Evolutionary conservation across 2,329 filamentous ascomycete species (phyloP), one percentile per base, ranked within the genome.

Genomic region (Fusarium falciforme): DNA sequence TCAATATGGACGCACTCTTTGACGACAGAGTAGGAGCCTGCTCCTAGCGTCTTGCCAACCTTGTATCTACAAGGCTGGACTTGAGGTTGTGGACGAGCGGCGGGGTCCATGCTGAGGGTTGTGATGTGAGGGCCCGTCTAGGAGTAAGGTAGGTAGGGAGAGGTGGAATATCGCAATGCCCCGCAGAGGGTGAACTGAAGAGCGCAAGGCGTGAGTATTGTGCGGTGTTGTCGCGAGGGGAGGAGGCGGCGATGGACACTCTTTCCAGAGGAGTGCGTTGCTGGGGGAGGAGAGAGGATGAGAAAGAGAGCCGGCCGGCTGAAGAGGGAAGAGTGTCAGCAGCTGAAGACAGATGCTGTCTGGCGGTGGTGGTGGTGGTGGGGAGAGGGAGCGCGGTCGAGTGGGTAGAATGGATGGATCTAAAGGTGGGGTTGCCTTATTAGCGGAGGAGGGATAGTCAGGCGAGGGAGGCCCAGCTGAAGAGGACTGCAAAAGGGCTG

Each of bases 1-100:
- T 98, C 96, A 80, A 98, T 98, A 83, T 99, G 96, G 31, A 98
- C 95, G 82, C 96, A 99, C 86, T 99, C 96, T 84, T 98, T 98
- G 73, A 99, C 96, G 59, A 98, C 96, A 40, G 95, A 98, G 85
- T 99, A 99, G 66, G 95, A 98, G 74, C 96, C 96, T 36, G 96
- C 95, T 73, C 96, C 96, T 65, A 99, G 87, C 27, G 96, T 98
- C 89, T 99, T 99, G 74, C 96, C 96, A 8, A 97, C 98, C 87
- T 98, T 99, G 89, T 99, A 99, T 77, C 95, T 91, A 83, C 96
- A 99, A 79, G 96, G 95, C 85, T 98, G 95, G 73, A 98, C 91
- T 83, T 95, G 92, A 4, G 92, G 76, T 64, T 77, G 78, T 70
- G 77, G 77, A 61, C 67, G 78, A 40, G 77, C 78, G 44, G 72